Conservation (phyloP, 2,329 filamentous ascomycete species). For the Curvularia lunata region DNA sequence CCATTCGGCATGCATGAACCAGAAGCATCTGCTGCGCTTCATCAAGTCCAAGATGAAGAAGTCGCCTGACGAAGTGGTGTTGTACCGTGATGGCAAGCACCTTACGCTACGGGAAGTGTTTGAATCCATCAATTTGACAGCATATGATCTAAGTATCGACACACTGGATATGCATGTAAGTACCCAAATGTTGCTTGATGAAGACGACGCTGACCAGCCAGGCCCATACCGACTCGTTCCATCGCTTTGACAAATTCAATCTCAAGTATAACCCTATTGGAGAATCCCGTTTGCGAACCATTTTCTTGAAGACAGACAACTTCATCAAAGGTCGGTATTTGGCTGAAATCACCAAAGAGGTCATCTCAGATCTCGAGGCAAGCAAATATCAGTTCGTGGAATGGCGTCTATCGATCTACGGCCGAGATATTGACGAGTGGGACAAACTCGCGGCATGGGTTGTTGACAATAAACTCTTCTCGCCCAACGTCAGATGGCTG, state of each 20-base stretch:
- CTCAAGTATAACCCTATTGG: slow-evolving; percentile 98
- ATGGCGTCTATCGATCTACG: slow-evolving; percentile 98
- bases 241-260: slow-evolving; percentile 99
- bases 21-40: slow-evolving; percentile 96
- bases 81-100: slow-evolving; percentile 90
- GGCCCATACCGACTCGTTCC: slow-evolving; percentile 97
- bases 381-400: slow-evolving; percentile 99
- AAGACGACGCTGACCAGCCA: slow-evolving; percentile 44
- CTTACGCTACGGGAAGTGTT: slow-evolving; percentile 93
- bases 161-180: slow-evolving; percentile 97
- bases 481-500: slow-evolving; percentile 96
- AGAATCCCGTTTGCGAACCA: slow-evolving; percentile 93
- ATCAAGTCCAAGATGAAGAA: slow-evolving; percentile 99
- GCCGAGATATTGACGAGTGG: slow-evolving; percentile 91
- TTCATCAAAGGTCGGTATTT: slow-evolving; percentile 95
- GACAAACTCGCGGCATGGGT: slow-evolving; percentile 98
- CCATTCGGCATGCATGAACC: slow-evolving; percentile 99
- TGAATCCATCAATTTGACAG: slow-evolving; percentile 94
- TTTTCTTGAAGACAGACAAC: slow-evolving; percentile 98
- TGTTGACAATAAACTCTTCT: slow-evolving; percentile 96
- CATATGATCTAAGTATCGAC: slow-evolving; percentile 97
- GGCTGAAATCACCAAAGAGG: slow-evolving; percentile 97
- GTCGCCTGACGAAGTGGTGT: slow-evolving; percentile 88
- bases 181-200: slow-evolving; percentile 24
- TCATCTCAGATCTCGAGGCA: slow-evolving; percentile 94